Evolutionary conservation across 139 green algal genomes (phyloP).

Genomic region (Haematococcus lacustris): DNA sequence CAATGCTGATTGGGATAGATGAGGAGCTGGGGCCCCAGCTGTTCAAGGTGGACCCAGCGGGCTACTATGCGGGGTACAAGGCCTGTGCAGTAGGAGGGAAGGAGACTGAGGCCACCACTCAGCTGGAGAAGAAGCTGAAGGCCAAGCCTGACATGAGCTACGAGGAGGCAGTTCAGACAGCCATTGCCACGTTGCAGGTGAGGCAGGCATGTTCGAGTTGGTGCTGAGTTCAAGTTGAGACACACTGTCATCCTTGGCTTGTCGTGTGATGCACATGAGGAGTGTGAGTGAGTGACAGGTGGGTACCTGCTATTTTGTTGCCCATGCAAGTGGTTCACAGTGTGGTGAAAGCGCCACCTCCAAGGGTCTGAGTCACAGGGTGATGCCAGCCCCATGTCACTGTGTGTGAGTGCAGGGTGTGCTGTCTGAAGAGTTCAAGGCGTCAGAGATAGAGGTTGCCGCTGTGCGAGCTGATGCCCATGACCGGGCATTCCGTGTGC

Average conservation of each 20-base stretch:
- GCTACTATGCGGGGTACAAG: slow-evolving; percentile 98
- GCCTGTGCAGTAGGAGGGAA: slow-evolving; percentile 75
- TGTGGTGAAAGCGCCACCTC: too few relatives aligned
- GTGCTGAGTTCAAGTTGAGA: too few relatives aligned
- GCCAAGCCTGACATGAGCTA: slow-evolving; percentile 39
- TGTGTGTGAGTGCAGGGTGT: slow-evolving; percentile 75
- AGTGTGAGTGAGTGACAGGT: too few relatives aligned
- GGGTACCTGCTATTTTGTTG: too few relatives aligned
- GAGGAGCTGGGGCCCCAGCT: slow-evolving; percentile 91
- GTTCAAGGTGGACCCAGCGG: slow-evolving; percentile 96
- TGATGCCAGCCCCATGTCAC: too few relatives aligned
- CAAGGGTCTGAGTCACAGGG: too few relatives aligned
- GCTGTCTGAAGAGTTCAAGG: slow-evolving; percentile 93
- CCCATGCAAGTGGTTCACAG: too few relatives aligned
- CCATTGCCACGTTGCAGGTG: slow-evolving; percentile 75
- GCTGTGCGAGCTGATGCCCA: slow-evolving; percentile 21
- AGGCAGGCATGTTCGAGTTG: too few relatives aligned
- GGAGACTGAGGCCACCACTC: slow-evolving; percentile 93
- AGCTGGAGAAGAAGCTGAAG: slow-evolving; percentile 95
- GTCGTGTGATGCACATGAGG: too few relatives aligned
- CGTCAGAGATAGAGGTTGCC: slow-evolving; percentile 87
- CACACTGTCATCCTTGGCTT: too few relatives aligned
- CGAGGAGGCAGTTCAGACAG: slow-evolving; percentile 68
- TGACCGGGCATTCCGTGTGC: slow-evolving; percentile 55
- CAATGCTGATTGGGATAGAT: slow-evolving; percentile 89